These are phyloP conservation scores for Coemansia sp. DNA, from an alignment of 192 early-diverging fungal species.

Conservation along the genomic window DNA sequence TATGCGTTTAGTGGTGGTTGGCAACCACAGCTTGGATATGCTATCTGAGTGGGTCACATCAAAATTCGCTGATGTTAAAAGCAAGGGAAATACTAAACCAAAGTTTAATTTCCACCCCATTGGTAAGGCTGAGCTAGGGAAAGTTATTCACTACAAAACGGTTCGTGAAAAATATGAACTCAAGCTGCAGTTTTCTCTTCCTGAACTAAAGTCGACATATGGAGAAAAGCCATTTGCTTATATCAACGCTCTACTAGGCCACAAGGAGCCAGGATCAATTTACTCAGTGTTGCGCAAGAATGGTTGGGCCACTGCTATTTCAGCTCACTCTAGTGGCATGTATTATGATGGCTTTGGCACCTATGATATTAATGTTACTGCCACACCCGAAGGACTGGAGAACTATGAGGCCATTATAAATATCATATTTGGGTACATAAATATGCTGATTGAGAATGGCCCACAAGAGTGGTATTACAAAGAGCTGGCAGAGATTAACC, in stretches of 20 bases:
- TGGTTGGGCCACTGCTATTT: constrained; percentile 79
- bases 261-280: constrained; percentile 85
- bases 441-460: neutral
- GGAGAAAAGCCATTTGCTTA: constrained; percentile 63
- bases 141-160: constrained; percentile 68
- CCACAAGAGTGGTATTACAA: constrained; percentile 34
- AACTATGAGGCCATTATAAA: constrained; percentile 18
- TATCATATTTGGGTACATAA: constrained; percentile 33
- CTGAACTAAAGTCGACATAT: constrained; percentile 64
- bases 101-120: constrained; percentile 66
- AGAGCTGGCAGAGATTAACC: constrained; percentile 37
- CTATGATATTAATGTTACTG: constrained; percentile 11
- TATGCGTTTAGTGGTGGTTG: constrained; percentile 90
- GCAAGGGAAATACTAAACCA: constrained; percentile 66
- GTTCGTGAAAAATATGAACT: constrained; percentile 71
- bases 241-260: constrained; percentile 72
- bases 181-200: constrained; percentile 78
- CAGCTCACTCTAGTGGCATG: constrained; percentile 39
- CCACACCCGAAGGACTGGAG: constrained; percentile 23
- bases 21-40: constrained; percentile 74
- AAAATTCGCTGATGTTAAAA: constrained; percentile 78
- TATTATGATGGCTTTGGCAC: constrained; percentile 13
- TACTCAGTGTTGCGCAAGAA: constrained; percentile 75
- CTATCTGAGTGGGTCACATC: constrained; percentile 76
- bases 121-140: constrained; percentile 65